Evolutionary conservation across 2,329 filamentous ascomycete species (phyloP).

Genomic region (Alternaria viburni): DNA sequence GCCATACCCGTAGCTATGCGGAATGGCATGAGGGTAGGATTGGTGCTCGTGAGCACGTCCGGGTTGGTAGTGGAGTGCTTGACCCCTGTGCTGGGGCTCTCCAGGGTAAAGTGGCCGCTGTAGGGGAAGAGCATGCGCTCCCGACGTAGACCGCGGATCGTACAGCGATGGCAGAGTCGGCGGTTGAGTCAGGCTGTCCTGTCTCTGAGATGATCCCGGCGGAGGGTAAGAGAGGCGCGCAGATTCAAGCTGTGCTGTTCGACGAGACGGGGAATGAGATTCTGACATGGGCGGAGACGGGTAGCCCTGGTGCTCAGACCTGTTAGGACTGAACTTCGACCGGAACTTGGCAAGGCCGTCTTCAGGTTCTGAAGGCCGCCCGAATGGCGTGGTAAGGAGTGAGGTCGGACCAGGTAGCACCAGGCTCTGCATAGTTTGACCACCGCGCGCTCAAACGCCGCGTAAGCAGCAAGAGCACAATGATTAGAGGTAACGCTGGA

Average conservation of each 20-base stretch:
- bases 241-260: constrained; percentile 44
- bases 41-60: constrained; percentile 33
- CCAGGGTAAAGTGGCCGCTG: constrained; percentile 41
- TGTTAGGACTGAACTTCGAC: constrained; percentile 43
- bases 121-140: constrained; percentile 25
- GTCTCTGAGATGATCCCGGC: constrained; percentile 29
- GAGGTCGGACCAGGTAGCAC: constrained; percentile 46
- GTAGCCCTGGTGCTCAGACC: constrained; percentile 49
- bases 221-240: constrained; percentile 38
- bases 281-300: constrained; percentile 61
- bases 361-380: constrained; percentile 46
- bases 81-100: constrained; percentile 31
- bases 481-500: constrained; percentile 31
- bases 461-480: constrained; percentile 44
- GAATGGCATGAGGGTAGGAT: constrained; percentile 30
- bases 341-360: constrained; percentile 43
- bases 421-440: constrained; percentile 52
- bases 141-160: constrained; percentile 30
- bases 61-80: constrained; percentile 34
- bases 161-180: constrained; percentile 33
- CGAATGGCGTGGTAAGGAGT: constrained; percentile 45
- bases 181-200: constrained; percentile 34
- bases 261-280: constrained; percentile 53
- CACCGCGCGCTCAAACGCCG: constrained; percentile 45
- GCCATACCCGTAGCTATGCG: constrained; percentile 39